Conservation (phyloP, 2,329 filamentous ascomycete genomes). For the Cladosporium cucumerinum region DNA sequence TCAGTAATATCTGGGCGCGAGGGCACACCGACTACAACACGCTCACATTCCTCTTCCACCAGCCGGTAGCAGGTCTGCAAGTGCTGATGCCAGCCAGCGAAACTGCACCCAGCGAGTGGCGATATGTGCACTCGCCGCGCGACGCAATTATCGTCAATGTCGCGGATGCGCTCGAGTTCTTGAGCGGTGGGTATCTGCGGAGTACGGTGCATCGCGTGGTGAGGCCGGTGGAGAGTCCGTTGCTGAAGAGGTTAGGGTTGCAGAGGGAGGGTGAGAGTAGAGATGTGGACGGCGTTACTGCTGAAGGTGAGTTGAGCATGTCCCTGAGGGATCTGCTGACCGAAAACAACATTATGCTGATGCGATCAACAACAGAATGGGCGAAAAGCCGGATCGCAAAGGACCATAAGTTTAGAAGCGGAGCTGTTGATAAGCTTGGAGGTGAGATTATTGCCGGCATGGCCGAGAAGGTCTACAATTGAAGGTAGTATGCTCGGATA, state of each 20-base stretch:
- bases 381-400: constrained; percentile 1
- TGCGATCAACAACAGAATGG: neutral
- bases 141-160: constrained; percentile 42
- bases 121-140: constrained; percentile 40
- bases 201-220: constrained; percentile 50
- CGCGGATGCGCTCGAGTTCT: constrained; percentile 39
- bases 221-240: constrained; percentile 45
- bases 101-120: constrained; percentile 38
- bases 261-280: constrained; percentile 38
- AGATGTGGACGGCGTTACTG: constrained; percentile 32
- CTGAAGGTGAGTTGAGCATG: constrained; percentile 27
- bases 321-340: constrained; percentile 14
- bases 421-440: neutral
- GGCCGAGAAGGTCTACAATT: neutral
- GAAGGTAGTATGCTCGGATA: neutral
- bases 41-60: constrained; percentile 35
- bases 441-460: constrained; percentile 1
- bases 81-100: neutral
- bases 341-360: constrained; percentile 32
- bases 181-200: constrained; percentile 45
- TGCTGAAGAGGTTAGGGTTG: constrained; percentile 33
- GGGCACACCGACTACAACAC: constrained; percentile 43
- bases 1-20: constrained; percentile 22
- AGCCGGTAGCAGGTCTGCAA: constrained; percentile 7
- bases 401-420: neutral